Percentiles rank a stretch among this genome's conserved stretches.
Conservation (phyloP, 495 filamentous ascomycete genomes). For the Echria macrotheca region DNA sequence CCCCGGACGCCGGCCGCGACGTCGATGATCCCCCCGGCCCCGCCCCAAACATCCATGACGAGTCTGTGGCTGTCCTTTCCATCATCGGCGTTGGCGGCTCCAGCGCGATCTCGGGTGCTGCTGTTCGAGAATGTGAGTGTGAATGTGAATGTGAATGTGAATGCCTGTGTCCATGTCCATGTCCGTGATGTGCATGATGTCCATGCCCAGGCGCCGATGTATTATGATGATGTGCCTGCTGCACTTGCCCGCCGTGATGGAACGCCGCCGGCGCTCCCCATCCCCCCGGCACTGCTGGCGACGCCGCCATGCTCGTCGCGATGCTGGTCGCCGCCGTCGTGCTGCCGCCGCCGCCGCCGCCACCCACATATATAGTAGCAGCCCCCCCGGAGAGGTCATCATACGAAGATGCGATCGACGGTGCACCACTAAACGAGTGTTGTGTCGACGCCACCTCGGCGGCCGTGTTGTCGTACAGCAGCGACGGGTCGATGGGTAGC, state of each 20-base stretch:
- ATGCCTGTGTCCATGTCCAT: neutral
- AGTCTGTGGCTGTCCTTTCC: neutral
- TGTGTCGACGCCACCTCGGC: conserved; percentile 14
- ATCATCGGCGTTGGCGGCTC: conserved; percentile 13
- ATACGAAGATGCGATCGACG: conserved; percentile 20
- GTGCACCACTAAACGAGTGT: conserved; percentile 20
- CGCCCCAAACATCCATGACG: neutral
- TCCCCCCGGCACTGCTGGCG: too few species aligned
- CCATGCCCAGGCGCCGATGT: neutral
- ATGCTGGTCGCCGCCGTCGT: neutral
- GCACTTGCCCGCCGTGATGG: neutral
- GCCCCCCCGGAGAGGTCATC: conserved; percentile 19
- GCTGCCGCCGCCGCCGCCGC: neutral
- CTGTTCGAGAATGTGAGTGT: too few species aligned
- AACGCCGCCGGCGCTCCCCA: neutral
- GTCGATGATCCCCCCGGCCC: neutral
- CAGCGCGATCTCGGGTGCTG: conserved; percentile 11
- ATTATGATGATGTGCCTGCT: neutral
- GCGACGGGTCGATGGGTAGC: conserved; percentile 24
- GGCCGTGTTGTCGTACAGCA: conserved; percentile 22
- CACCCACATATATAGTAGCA: conserved; percentile 16
- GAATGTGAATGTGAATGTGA: too few species aligned
- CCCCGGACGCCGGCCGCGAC: neutral
- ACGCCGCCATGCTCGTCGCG: neutral
- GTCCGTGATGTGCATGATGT: neutral